Percentiles rank a stretch among this genome's conserved stretches.
Evolutionary conservation across 768 basidiomycete species (phyloP).

Genomic region (Favolaschia claudopus): DNA sequence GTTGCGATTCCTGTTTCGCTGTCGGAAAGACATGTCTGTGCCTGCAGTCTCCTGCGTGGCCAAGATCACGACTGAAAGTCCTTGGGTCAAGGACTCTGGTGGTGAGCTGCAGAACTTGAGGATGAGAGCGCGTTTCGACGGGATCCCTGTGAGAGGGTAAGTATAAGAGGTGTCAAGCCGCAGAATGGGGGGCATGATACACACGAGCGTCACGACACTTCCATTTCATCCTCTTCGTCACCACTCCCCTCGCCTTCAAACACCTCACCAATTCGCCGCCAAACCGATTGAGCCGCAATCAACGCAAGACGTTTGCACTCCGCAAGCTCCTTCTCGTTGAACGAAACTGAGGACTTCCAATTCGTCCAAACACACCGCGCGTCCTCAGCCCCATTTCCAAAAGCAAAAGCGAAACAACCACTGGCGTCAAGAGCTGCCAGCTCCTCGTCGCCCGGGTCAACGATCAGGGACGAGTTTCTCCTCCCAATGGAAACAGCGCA

Average conservation of each 20-base stretch:
- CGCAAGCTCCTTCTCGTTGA: constrained; percentile 50
- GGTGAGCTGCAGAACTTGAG: too few species aligned
- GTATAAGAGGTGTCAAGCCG: too few species aligned
- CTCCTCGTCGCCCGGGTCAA: constrained; percentile 62
- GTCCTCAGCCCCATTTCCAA: constrained; percentile 39
- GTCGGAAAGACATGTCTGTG: too few species aligned
- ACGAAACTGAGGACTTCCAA: constrained; percentile 49
- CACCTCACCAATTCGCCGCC: constrained; percentile 34
- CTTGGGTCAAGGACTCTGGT: too few species aligned
- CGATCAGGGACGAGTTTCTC: constrained; percentile 44
- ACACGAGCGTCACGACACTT: constrained; percentile 3
- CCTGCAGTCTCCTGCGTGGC: too few species aligned
- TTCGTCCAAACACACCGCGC: constrained; percentile 64
- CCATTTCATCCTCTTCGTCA: constrained; percentile 17
- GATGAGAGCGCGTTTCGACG: too few species aligned
- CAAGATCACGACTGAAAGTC: too few species aligned
- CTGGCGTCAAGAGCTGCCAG: constrained; percentile 42
- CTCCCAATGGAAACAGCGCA: constrained; percentile 70
- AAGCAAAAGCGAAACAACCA: constrained; percentile 78
- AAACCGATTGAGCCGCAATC: constrained; percentile 54
- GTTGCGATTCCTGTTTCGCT: too few species aligned
- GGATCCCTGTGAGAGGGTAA: too few species aligned
- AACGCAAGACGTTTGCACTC: constrained; percentile 59
- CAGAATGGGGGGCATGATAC: too few species aligned
- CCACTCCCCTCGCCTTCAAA: constrained; percentile 30